These are phyloP conservation scores for Pichia rugopelliculosa DNA, from an alignment of 805 yeast genomes.

Conservation along the genomic window DNA sequence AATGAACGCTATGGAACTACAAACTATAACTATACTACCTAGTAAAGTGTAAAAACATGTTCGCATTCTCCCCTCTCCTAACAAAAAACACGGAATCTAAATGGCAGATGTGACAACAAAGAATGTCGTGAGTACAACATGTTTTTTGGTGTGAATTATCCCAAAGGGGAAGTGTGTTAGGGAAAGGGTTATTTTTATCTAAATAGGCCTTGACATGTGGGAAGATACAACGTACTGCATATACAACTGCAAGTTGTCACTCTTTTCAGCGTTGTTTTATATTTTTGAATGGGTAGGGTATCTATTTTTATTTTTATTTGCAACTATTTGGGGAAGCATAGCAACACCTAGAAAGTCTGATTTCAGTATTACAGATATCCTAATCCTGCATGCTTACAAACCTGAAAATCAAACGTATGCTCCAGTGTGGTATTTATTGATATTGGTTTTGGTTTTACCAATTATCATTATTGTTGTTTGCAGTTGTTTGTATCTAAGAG, in stretches of 20 bases:
- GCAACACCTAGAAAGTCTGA: constrained; percentile 34
- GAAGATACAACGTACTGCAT: neutral
- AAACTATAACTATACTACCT: neutral
- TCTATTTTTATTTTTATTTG: constrained; percentile 16
- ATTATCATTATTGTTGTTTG: constrained; percentile 22
- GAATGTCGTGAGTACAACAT: neutral
- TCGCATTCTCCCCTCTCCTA: neutral
- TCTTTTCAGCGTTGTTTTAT: constrained; percentile 19
- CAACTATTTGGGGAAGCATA: constrained; percentile 27
- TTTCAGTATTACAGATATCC: constrained; percentile 31
- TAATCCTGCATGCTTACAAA: constrained; percentile 29
- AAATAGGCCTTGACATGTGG: neutral
- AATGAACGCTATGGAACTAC: too few relatives aligned
- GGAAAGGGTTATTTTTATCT: neutral
- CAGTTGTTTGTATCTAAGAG: constrained; percentile 14
- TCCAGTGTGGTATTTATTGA: constrained; percentile 27
- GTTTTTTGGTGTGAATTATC: neutral
- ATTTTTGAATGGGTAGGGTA: constrained; percentile 28
- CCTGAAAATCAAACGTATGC: constrained; percentile 29
- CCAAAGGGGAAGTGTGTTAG: neutral
- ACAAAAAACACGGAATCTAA: neutral
- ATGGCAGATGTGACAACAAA: neutral
- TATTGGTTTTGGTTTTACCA: constrained; percentile 29
- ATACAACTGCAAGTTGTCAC: neutral
- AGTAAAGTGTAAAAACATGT: neutral